Conservation (phyloP, 1,284 basidiomycete species). For the Phylloporus sp. region DNA sequence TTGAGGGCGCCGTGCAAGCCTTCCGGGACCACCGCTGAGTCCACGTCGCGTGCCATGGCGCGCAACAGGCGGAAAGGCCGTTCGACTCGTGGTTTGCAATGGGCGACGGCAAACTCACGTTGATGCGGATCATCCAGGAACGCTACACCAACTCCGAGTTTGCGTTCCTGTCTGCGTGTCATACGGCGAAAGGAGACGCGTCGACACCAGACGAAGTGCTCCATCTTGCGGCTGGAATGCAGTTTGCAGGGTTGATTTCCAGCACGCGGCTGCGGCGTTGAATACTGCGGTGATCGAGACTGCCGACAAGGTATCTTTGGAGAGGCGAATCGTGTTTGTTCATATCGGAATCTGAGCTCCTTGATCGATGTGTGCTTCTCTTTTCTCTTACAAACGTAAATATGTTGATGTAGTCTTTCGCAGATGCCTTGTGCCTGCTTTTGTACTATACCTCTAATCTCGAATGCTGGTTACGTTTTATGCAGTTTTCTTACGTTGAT, state of each 20-base stretch:
- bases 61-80: background rate
- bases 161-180: background rate
- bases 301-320: background rate
- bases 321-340: background rate
- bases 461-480: too few species aligned
- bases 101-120: slow-evolving; percentile 6
- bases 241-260: too few species aligned
- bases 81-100: slow-evolving; percentile 5
- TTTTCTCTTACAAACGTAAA: too few species aligned
- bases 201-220: too few species aligned
- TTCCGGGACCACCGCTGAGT: slow-evolving; percentile 3
- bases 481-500: too few species aligned
- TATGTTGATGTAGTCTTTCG: too few species aligned
- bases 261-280: too few species aligned
- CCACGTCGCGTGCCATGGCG: slow-evolving; percentile 7
- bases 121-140: slow-evolving; percentile 7
- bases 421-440: too few species aligned
- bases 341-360: background rate
- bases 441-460: too few species aligned
- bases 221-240: too few species aligned
- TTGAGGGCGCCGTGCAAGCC: background rate
- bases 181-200: too few species aligned
- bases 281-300: too few species aligned
- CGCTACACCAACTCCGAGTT: slow-evolving; percentile 8
- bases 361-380: background rate